Base-by-base conservation (phyloP, 257 asterid species). In the Plantago elongata region DNA sequence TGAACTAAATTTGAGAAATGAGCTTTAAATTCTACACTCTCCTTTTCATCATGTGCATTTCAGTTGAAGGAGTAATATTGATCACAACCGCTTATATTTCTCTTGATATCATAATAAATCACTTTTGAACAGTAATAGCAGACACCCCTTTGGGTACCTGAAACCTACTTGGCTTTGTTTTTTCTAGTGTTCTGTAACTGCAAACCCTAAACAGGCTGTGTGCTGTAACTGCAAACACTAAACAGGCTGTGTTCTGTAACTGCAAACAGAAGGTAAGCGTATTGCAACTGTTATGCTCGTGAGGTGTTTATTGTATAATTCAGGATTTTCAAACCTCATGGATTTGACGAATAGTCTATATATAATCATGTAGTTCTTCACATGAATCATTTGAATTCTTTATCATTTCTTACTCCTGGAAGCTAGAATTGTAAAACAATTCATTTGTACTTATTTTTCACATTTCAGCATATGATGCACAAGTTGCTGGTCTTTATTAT, bases 401-500 rank as follows among this genome's bases (percentile, higher is more conserved):
- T 57, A 54, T 27, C 27, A 13, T 47, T 54, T 63, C 56, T 14
- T 47, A 14, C 68, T 42, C 14, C 47, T 45, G 14, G 30, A 48
- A 61, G 38, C 17, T 44, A 50, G 63, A 22, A 55, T 63, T 56
- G 47, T 54, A 27, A 65, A 54, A 17, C 34, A 17, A 37, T 64
- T 71, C 34, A 13, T 46, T 37, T 70, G 14, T 18, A 65, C 42
- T 42, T 5, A 60, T 76, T 34, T 34, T 47, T 70, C 72, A 49
- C 78, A 45, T 72, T 76, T 66, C 94, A 93, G 99, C 99, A 68
- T 93, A 93, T 51, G 80, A 93, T 81, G 97, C 99, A 43, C 81
- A 89, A 82, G 92, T 93, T 78, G 97, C 99, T 63, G 99, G 99
- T 65, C 99, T 93, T 46, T 73, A 89, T 77, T 93, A 89, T 73